phyloP scores from a whole-genome alignment of 306 rosid species.

The Citrullus mucosospermus region DNA sequence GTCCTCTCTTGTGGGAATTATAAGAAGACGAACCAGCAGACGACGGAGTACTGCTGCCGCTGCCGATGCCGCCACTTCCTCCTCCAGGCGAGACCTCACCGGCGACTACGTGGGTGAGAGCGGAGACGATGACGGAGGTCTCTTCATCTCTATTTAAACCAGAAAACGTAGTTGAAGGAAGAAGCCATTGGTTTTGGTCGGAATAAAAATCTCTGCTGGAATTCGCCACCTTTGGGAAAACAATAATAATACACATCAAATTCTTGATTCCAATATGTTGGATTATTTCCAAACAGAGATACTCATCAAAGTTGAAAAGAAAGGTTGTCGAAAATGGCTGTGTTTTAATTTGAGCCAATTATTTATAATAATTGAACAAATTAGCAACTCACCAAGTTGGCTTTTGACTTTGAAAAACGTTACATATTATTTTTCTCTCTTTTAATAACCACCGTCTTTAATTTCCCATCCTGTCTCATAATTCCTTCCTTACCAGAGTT shows the following conservation, averaged over 20 bases:
- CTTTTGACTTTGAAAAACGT: too few relatives aligned
- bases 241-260: background rate
- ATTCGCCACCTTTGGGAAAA: slow-evolving; percentile 1
- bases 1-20: slow-evolving; percentile 21
- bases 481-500: too few relatives aligned
- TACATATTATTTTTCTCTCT: too few relatives aligned
- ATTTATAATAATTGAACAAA: too few relatives aligned
- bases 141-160: slow-evolving; percentile 26
- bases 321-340: background rate
- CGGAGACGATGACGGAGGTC: slow-evolving; percentile 36
- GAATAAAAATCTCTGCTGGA: background rate
- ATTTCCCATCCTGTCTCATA: too few relatives aligned
- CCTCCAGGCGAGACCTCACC: slow-evolving; percentile 9
- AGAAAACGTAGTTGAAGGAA: slow-evolving; percentile 9
- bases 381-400: too few relatives aligned
- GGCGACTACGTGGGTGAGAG: slow-evolving; percentile 25
- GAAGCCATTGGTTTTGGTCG: background rate
- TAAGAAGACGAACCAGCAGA: slow-evolving; percentile 6
- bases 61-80: background rate
- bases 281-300: too few relatives aligned
- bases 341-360: too few relatives aligned
- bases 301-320: background rate
- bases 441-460: too few relatives aligned
- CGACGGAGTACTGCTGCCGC: too few relatives aligned
- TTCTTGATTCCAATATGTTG: background rate